Conservation (phyloP, 352 stramenopile species). For the Plasmopara viticola region DNA sequence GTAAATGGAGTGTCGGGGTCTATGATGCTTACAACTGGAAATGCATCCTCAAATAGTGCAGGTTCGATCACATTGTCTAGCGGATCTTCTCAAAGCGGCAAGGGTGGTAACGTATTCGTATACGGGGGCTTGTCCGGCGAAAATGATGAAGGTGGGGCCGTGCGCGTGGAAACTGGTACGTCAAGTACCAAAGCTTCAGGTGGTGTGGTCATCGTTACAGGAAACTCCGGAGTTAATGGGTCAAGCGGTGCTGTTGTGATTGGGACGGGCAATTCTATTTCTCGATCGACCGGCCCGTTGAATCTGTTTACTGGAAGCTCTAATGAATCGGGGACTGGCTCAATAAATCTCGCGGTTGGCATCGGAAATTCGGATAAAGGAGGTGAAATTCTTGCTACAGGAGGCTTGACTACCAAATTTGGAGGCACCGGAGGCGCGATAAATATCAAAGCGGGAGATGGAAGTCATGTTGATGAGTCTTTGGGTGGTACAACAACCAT, state of each 20-base stretch:
- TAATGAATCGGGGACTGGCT: conserved; percentile 29
- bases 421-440: conserved; percentile 22
- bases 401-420: conserved; percentile 27
- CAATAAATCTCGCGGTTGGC: conserved; percentile 37
- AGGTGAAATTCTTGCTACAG: conserved; percentile 24
- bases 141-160: conserved; percentile 31
- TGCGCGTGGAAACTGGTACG: conserved; percentile 37
- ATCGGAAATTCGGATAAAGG: conserved; percentile 19
- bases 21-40: conserved; percentile 38
- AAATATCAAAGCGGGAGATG: conserved; percentile 22
- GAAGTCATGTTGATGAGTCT: conserved; percentile 26
- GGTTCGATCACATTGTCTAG: conserved; percentile 27
- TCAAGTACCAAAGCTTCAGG: conserved; percentile 42
- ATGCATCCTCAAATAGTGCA: conserved; percentile 21
- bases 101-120: conserved; percentile 33
- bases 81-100: conserved; percentile 26
- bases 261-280: conserved; percentile 38
- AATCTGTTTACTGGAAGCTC: conserved; percentile 37
- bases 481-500: conserved; percentile 40
- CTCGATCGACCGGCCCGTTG: conserved; percentile 35
- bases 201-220: conserved; percentile 33
- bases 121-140: conserved; percentile 31
- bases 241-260: conserved; percentile 51
- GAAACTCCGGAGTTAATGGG: conserved; percentile 23
- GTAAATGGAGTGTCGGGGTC: conserved; percentile 24